Percentiles rank a stretch among this genome's conserved stretches.
Evolutionary conservation across 768 basidiomycete genomes (phyloP).

Genomic region (Macrolepiota albuminosa): DNA sequence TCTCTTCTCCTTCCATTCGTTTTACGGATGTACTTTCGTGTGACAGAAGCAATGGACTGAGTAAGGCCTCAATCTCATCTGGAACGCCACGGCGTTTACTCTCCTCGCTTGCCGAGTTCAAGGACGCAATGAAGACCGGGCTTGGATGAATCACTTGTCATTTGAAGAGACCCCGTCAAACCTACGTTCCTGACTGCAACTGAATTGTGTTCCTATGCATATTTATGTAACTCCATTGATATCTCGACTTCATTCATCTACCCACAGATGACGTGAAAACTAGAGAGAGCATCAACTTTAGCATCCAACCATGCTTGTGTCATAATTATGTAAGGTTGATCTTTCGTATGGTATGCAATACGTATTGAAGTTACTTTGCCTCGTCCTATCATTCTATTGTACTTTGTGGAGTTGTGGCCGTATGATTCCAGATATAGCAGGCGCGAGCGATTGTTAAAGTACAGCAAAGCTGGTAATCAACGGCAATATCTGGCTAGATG

Average conservation of each 20-base stretch:
- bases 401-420: neutral
- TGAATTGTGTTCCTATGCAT: neutral
- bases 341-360: neutral
- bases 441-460: neutral
- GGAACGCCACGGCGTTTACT: neutral
- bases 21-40: neutral
- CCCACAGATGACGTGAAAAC: neutral
- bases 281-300: neutral
- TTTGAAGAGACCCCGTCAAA: neutral
- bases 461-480: neutral
- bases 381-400: neutral
- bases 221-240: neutral
- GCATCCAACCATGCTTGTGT: conserved; percentile 2
- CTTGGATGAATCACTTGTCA: neutral
- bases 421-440: neutral
- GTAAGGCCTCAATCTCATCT: no score
- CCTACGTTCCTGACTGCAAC: neutral
- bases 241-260: neutral
- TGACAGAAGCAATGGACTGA: neutral
- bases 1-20: conserved; percentile 3
- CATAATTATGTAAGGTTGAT: neutral
- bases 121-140: neutral
- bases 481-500: neutral
- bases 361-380: neutral
- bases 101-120: neutral